Evolutionary conservation across 2,329 filamentous ascomycete species (phyloP), one percentile per base, ranked within the genome.

Genomic region (Periconia macrospinosa): DNA sequence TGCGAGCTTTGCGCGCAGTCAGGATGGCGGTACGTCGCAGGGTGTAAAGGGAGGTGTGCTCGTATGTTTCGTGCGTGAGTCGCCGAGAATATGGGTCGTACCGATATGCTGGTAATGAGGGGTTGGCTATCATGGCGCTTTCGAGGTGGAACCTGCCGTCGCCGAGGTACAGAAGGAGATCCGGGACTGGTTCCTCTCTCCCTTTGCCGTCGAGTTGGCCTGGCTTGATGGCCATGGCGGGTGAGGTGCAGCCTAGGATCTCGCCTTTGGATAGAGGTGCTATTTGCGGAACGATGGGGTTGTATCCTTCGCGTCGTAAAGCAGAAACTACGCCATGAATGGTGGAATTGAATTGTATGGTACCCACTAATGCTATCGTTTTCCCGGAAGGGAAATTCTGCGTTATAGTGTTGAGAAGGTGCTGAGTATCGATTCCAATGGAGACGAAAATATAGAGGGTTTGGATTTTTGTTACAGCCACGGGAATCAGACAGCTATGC

Each of bases 81-180:
- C 90, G 91, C 47, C 93, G 86, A 11, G 92, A 94, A 77, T 99
- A 99, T 0, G 95, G 94, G 70, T 99, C 94, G 74, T 99, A 99
- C 59, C 94, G 85, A 76, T 97, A 99, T 1, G 95, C 93, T 0
- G 93, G 90, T 35, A 97, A 85, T 6, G 80, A 77, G 0, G 95
- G 94, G 75, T 99, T 99, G 71, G 97, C 94, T 61, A 99, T 99
- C 93, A 99, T 99, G 68, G 95, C 93, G 67, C 91, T 95, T 76
- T 99, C 94, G 42, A 99, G 88, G 72, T 99, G 94, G 79, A 97
- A 97, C 54, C 92, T 85, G 13, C 92, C 92, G 69, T 97, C 92
- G 45, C 92, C 92, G 14, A 97, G 85, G 71, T 97, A 97, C 1
- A 97, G 79, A 44, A 97, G 88, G 58, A 91, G 76, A 68, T 96